Evolutionary conservation across 306 rosid species (phyloP).

Genomic region (Crotalaria pallida): DNA sequence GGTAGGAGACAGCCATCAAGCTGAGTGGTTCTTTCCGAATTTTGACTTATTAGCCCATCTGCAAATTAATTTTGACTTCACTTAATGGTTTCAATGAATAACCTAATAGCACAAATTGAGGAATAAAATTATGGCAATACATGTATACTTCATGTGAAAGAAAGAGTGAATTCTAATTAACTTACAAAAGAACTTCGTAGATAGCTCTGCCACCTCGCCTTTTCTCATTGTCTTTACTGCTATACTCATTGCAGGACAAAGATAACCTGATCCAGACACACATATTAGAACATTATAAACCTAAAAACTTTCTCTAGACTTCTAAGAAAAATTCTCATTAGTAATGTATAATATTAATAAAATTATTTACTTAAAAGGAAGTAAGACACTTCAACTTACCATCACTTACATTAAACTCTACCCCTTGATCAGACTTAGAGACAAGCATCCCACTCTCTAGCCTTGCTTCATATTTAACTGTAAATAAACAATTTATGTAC

Average conservation of each 20-base stretch:
- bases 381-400: conserved; percentile 31
- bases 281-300: background rate
- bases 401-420: conserved; percentile 42
- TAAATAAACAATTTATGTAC: background rate
- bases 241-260: conserved; percentile 54
- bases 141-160: background rate
- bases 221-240: conserved; percentile 68
- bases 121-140: background rate
- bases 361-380: background rate
- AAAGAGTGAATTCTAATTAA: background rate
- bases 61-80: conserved; percentile 19
- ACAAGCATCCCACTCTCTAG: conserved; percentile 41
- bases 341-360: background rate
- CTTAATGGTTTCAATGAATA: background rate
- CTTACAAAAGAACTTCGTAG: conserved; percentile 45
- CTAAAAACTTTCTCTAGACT: background rate
- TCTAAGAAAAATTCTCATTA: background rate
- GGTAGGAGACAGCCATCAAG: conserved; percentile 5
- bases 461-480: conserved; percentile 55
- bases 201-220: conserved; percentile 58
- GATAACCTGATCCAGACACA: conserved; percentile 35
- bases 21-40: conserved; percentile 16
- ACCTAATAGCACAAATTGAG: background rate
- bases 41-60: conserved; percentile 37
- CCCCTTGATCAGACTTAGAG: conserved; percentile 31